Base-by-base conservation (phyloP, 1,284 basidiomycete species). In the Wallemia mellicola region DNA sequence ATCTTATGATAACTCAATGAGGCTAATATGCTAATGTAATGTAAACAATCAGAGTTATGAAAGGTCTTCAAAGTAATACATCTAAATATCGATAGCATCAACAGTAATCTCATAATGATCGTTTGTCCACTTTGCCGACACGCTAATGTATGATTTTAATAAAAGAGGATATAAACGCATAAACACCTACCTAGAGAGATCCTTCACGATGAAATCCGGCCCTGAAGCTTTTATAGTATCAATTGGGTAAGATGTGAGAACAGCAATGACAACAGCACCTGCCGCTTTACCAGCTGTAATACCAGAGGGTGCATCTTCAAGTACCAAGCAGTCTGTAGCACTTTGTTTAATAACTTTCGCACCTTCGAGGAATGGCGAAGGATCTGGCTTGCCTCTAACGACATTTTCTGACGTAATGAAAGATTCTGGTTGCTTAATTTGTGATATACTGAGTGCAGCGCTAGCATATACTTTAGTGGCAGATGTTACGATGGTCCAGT, bases 261-360 rank as follows among this genome's bases (percentile, higher is more conserved):
- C 81, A 0, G 80, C 85, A 15, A 87, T 73, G 0, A 82, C 82
- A 55, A 70, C 74, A 55, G 80, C 74, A 19, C 83, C 83, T n/a
- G 83, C 80, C 3, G 79, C 78, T 56, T 76, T 77, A 9, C 84
- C 86, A 19, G 82, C 74, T 61, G 72, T 74, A 60, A 88, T 71
- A 0, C 86, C 86, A 3, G 81, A 80, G 2, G 84, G 81, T 0
- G 86, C 85, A 67, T 88, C 86, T 66, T 88, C 85, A 15, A 88
- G 73, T 2, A 87, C 85, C 61, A 88, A 72, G 65, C 68, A 71
- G 58, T 70, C 68, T 61, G 68, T 68, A 14, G 69, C 66, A n/a
- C 66, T 66, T 48, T 69, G 68, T 62, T 67, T 67, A 61, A 68
- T 69, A 54, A 67, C 66, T 38, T 66, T 65, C 33, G 72, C 71